Evolutionary conservation across 805 yeast species (phyloP).

Genomic region (Peterozyma xylosa): DNA sequence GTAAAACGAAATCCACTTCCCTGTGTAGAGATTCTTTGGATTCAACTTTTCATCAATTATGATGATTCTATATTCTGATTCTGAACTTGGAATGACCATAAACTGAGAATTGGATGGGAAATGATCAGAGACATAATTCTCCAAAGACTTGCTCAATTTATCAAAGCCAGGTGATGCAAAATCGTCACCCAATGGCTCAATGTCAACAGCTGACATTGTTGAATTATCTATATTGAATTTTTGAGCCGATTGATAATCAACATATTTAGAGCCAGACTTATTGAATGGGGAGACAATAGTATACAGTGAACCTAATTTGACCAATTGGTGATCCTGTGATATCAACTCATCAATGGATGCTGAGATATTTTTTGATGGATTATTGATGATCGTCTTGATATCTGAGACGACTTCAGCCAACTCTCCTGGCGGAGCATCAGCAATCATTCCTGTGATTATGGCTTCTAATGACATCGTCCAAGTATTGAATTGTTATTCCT

Average conservation of each 20-base stretch:
- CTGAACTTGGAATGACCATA: constrained; percentile 30
- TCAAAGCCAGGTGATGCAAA: constrained; percentile 10
- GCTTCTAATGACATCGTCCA: constrained; percentile 14
- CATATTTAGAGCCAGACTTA: constrained; percentile 40
- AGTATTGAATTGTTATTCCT: too few species aligned
- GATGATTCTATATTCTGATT: constrained; percentile 33
- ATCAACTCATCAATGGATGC: constrained; percentile 18
- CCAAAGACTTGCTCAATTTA: constrained; percentile 22
- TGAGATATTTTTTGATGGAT: constrained; percentile 17
- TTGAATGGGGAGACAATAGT: constrained; percentile 43
- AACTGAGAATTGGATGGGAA: constrained; percentile 53
- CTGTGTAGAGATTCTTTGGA: constrained; percentile 79
- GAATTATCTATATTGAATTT: constrained; percentile 55
- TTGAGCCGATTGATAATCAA: constrained; percentile 42
- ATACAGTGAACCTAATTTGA: constrained; percentile 17
- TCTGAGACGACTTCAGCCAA: constrained; percentile 23
- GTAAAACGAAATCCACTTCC: constrained; percentile 77
- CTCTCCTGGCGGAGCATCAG: constrained; percentile 55
- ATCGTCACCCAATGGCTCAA: constrained; percentile 27
- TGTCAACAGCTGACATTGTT: constrained; percentile 38
- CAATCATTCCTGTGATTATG: constrained; percentile 25
- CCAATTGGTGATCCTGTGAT: constrained; percentile 22
- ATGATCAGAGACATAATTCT: constrained; percentile 52
- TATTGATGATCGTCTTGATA: constrained; percentile 18
- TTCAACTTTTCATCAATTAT: constrained; percentile 68